Percentiles rank a stretch among this genome's conserved stretches.
phyloP scores from a whole-genome alignment of 1,284 basidiomycete species.

The Farysia itapuensis region DNA sequence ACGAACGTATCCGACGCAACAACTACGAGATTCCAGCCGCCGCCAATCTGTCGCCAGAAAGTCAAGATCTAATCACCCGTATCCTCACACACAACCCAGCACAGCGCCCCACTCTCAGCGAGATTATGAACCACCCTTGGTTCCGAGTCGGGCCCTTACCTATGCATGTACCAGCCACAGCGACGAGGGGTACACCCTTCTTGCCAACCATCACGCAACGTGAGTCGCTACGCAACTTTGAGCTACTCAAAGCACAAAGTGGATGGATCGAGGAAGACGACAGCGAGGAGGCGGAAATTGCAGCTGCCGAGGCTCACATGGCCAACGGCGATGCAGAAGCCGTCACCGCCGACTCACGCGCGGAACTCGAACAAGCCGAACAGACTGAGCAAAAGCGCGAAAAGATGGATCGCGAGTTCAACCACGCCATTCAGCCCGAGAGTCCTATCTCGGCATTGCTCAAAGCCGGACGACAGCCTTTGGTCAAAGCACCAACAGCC shows the following conservation, averaged over 20 bases:
- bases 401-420: slow-evolving; percentile 81
- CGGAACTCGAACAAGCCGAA: slow-evolving; percentile 43
- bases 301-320: slow-evolving; percentile 4
- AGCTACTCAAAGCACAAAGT: slow-evolving; percentile 43
- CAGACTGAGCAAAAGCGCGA: slow-evolving; percentile 53
- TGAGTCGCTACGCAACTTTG: slow-evolving; percentile 47
- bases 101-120: slow-evolving; percentile 76
- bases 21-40: slow-evolving; percentile 88
- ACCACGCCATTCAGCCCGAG: slow-evolving; percentile 89
- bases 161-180: slow-evolving; percentile 74
- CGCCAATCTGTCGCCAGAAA: slow-evolving; percentile 72
- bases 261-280: slow-evolving; percentile 51
- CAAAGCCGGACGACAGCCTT: slow-evolving; percentile 58
- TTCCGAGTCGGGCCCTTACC: slow-evolving; percentile 83
- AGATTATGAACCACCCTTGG: slow-evolving; percentile 83
- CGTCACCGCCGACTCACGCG: slow-evolving; percentile 13
- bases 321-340: not conserved
- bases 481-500: slow-evolving; percentile 42
- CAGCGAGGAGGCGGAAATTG: slow-evolving; percentile 2
- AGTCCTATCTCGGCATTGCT: slow-evolving; percentile 90
- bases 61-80: slow-evolving; percentile 75
- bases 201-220: slow-evolving; percentile 65
- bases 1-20: slow-evolving; percentile 86
- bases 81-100: slow-evolving; percentile 74
- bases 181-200: slow-evolving; percentile 74